phyloP scores from a whole-genome alignment of 805 yeast species.

The Limtongia smithiae region DNA sequence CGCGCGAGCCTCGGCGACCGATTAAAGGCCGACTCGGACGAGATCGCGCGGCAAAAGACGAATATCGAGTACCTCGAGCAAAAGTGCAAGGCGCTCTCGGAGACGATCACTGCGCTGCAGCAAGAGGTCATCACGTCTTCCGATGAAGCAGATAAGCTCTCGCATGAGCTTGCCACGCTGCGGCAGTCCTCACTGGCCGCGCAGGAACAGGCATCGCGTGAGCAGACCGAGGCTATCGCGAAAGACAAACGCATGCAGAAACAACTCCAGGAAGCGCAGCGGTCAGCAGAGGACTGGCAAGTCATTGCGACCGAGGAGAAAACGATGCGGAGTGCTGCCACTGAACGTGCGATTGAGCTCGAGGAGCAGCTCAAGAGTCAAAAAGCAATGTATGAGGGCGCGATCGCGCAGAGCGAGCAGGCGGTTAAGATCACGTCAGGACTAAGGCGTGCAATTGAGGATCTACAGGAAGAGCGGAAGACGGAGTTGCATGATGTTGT shows the following conservation, averaged over 20 bases:
- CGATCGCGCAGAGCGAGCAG: constrained; percentile 8
- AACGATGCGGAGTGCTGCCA: constrained; percentile 19
- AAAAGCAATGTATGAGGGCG: constrained; percentile 18
- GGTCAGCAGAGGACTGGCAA: constrained; percentile 35
- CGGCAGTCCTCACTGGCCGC: constrained; percentile 29
- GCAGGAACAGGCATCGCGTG: constrained; percentile 32
- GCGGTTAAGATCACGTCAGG: constrained; percentile 31
- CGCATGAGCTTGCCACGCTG: constrained; percentile 32
- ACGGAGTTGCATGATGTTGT: constrained; percentile 38
- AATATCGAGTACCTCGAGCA: constrained; percentile 36
- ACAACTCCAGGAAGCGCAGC: constrained; percentile 27
- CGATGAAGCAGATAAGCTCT: constrained; percentile 33
- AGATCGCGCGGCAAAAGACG: constrained; percentile 25
- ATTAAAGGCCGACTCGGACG: constrained; percentile 41
- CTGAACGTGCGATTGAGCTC: constrained; percentile 32
- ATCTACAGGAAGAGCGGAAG: constrained; percentile 31
- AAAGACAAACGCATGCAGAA: constrained; percentile 23
- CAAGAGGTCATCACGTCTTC: constrained; percentile 38
- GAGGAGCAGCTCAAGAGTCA: constrained; percentile 36
- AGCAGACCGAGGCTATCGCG: constrained; percentile 19
- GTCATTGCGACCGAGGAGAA: constrained; percentile 40
- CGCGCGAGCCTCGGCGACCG: constrained; percentile 44
- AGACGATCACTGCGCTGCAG: constrained; percentile 40
- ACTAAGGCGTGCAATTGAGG: constrained; percentile 36
- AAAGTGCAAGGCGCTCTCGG: constrained; percentile 39